Evolutionary conservation across 768 basidiomycete species (phyloP), one percentile per base, ranked within the genome.

Genomic region (Boletus patriciae): DNA sequence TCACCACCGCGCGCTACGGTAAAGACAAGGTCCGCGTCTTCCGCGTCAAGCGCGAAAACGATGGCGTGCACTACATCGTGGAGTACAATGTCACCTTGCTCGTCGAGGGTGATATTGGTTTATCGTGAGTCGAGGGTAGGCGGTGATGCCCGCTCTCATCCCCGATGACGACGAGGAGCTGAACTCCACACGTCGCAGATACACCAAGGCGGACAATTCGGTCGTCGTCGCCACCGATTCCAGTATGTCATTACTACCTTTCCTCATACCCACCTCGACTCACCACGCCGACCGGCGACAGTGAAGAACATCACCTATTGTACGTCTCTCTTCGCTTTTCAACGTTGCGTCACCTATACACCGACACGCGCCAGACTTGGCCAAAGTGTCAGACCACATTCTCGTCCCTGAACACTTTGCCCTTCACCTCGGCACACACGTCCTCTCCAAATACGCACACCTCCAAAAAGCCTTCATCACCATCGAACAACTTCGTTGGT

Each of bases 161-260:
- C 3, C 27, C 37, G 10, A 25, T 27, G 9, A 50, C 13, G 33
- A 50, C 16, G 31, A 27, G 18, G n/a, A 18, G 21, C 12, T 57
- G 50, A 63, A 4, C 5, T 50, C 31, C 11, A 19, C 31, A 9
- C 31, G 31, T 46, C 47, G 43, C 44, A 92, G 92, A 64, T 98
- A 90, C 72, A 96, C 92, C 4, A 62, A 92, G 61, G 92, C 90
- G 0, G 92, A 98, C 67, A 98, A 98, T 73, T 81, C 81, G 3
- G 84, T 87, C 11, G 80, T 97, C 11, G 92, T 98, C 3, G 87
- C 95, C 3, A 98, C 94, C 1, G 95, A 98, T 74, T 91, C 92
- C 1, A 87, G 92, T 92, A 64, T 65, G 88, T 77, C 36, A 5
- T 49, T 0, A 4, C 8, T 1, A 16, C 10, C 4, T 11, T 31